Evolutionary conservation across 441 rosid species (phyloP), one percentile per base, ranked within the genome.

Genomic region (Flueggea neowawraea): DNA sequence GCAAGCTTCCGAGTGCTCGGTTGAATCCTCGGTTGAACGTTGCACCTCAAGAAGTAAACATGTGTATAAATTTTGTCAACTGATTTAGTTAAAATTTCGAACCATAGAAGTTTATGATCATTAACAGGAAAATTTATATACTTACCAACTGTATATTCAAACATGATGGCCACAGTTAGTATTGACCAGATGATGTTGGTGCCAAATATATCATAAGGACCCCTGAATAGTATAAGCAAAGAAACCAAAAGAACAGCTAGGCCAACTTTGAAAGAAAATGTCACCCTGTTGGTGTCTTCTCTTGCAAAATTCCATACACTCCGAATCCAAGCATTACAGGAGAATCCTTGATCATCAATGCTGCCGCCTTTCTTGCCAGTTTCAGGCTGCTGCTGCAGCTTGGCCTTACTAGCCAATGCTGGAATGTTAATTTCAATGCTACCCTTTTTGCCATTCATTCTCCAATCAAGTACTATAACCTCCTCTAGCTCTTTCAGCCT

Each of bases 121-220:
- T 47, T 47, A 31, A 7, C n/a, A 31, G 7, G 45, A 4, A 9
- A 6, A 36, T 17, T 12, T 10, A 52, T 12, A 45, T 49, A 14
- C 83, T 6, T 82, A 82, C 93, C 90, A 4, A 84, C 93, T 28
- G 88, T 82, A 66, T 77, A 82, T 72, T 87, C 93, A 39, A 87
- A 87, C 90, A 79, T 84, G 70, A 82, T 79, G 39, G 90, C 93
- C 28, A 87, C 93, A 1, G 93, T 87, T 62, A 87, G 88, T 65
- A 87, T 77, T 53, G 88, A 87, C 90, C 93, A 87, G 12, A 87
- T 82, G 65, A 87, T 80, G 57, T 68, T 76, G 59, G 80, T 68
- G 57, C 93, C 93, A 61, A 87, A 87, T 10, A 82, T 73, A 41
- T 82, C 84, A 65, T 80, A 87, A 53, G 93, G 85, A 28, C 84